Base-by-base conservation (phyloP, 805 yeast genomes). In the Candida gorgasii region DNA sequence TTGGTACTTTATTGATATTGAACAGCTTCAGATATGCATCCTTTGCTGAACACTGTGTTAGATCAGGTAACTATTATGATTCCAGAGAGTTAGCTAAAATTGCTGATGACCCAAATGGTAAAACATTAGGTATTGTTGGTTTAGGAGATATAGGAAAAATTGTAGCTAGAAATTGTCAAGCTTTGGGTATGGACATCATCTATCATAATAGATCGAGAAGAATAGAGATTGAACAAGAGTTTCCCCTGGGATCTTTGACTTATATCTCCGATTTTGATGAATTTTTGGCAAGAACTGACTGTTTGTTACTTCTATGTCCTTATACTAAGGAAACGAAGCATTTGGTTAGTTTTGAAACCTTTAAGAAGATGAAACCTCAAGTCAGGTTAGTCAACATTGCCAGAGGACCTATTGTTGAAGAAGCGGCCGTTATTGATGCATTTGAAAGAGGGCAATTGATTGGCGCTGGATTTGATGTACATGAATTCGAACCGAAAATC, bases 81-180 rank as follows among this genome's bases (percentile, higher is more conserved):
- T 58, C 66, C 3, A 61, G 57, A 36, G 50, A 48, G 14, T 44
- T 65, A 14, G 53, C 68, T 7, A 52, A 59, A 33, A 51, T 63
- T 44, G 65, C 66, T 1, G 70, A 69, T 13, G 69, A 69, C 46
- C 75, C 74, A 8, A 51, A 61, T 32, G 75, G 70, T 0, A 64
- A 64, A 30, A 67, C 73, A 0, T 51, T 75, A 35, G 79, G 80
- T 4, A 64, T 75, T 14, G 51, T 75, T 23, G 79, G 79, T 0
- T 49, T 75, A 4, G 80, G 80, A 13, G 72, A 72, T 43, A 75
- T 75, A 48, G 79, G 79, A 3, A 48, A 59, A 32, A 54, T 66
- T 12, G 70, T 71, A 3, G 77, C 76, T 2, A 58, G 58, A 33
- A 63, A 72, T 22, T 68, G 75, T 47, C 54, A 62, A 12, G 63